These are phyloP conservation scores for Cladophialophora immunda DNA, from an alignment of 2,329 filamentous ascomycete species.

Conservation along the genomic window DNA sequence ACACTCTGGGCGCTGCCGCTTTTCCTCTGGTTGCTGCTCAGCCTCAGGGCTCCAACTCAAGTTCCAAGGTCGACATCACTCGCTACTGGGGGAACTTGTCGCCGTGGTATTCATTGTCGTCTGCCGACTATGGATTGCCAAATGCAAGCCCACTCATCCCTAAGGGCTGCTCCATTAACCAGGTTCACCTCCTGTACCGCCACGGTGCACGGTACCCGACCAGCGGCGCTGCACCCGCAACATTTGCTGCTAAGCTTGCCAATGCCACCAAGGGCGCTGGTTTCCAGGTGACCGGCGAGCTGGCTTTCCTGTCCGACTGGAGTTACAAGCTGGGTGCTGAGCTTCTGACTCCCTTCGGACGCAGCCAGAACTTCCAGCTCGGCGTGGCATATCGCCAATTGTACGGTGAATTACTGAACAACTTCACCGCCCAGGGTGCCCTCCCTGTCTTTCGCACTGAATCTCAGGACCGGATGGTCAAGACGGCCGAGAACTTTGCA, in stretches of 20 bases:
- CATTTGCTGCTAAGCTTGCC: slow-evolving; percentile 66
- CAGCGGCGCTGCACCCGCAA: slow-evolving; percentile 62
- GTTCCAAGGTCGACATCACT: slow-evolving; percentile 16
- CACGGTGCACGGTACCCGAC: slow-evolving; percentile 80
- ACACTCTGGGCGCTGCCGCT: slow-evolving; percentile 7
- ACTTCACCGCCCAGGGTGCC: slow-evolving; percentile 56
- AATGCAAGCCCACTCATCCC: slow-evolving; percentile 49
- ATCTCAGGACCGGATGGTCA: slow-evolving; percentile 79
- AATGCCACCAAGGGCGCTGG: slow-evolving; percentile 59
- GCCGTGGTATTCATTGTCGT: slow-evolving; percentile 18
- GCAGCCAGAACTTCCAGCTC: slow-evolving; percentile 76
- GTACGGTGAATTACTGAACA: slow-evolving; percentile 74
- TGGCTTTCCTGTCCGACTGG: slow-evolving; percentile 76
- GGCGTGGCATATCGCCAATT: slow-evolving; percentile 76
- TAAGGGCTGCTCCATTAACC: slow-evolving; percentile 71
- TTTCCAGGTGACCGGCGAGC: slow-evolving; percentile 64
- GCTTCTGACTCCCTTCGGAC: slow-evolving; percentile 75
- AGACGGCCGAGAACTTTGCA: slow-evolving; percentile 79
- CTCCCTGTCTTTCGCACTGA: slow-evolving; percentile 63
- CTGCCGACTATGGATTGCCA: slow-evolving; percentile 20
- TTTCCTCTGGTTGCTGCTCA: slow-evolving; percentile 19
- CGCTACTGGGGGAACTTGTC: slow-evolving; percentile 20
- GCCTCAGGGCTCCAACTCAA: slow-evolving; percentile 15
- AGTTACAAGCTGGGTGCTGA: slow-evolving; percentile 73
- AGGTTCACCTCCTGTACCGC: slow-evolving; percentile 76